These are phyloP conservation scores for Melaleuca alternifolia DNA, from an alignment of 345 rosid species.

Conservation along the genomic window DNA sequence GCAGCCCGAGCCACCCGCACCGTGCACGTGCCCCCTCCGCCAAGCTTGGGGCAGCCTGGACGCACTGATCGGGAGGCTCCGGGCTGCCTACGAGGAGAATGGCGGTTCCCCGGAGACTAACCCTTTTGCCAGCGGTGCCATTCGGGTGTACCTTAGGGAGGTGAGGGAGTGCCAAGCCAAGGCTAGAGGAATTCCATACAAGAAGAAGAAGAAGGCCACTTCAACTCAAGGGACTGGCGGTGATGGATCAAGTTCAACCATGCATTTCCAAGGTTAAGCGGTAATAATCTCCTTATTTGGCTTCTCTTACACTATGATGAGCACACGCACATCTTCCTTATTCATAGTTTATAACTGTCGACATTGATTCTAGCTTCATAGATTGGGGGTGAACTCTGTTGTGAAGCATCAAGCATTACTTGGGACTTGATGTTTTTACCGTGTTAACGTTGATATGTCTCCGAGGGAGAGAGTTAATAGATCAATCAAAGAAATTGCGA, in stretches of 20 bases:
- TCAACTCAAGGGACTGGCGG: constrained; percentile 10
- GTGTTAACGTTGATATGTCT: not conserved
- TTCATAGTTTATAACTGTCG: not conserved
- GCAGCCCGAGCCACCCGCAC: constrained; percentile 90
- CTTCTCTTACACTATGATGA: not conserved
- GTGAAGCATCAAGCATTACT: not conserved
- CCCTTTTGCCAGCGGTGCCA: constrained; percentile 70
- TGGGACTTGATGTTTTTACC: not conserved
- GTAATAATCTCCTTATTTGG: not conserved
- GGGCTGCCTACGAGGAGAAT: constrained; percentile 94
- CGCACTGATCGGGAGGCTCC: constrained; percentile 80
- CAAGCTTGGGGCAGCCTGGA: constrained; percentile 99
- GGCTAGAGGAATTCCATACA: constrained; percentile 83
- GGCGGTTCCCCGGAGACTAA: constrained; percentile 77
- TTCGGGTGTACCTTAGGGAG: constrained; percentile 71
- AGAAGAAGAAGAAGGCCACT: constrained; percentile 61
- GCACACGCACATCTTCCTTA: not conserved
- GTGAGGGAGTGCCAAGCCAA: constrained; percentile 84
- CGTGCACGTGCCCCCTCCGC: constrained; percentile 75
- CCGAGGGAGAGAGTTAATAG: not conserved
- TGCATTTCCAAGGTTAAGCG: constrained; percentile 14
- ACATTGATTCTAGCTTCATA: not conserved
- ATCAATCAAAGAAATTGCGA: not conserved
- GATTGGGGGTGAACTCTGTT: not conserved
- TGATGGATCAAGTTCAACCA: constrained; percentile 31